Percentiles rank a stretch among this genome's conserved stretches.
Conservation (phyloP, 371 early-diverging fungal species). For the Mucor circinelloides region DNA sequence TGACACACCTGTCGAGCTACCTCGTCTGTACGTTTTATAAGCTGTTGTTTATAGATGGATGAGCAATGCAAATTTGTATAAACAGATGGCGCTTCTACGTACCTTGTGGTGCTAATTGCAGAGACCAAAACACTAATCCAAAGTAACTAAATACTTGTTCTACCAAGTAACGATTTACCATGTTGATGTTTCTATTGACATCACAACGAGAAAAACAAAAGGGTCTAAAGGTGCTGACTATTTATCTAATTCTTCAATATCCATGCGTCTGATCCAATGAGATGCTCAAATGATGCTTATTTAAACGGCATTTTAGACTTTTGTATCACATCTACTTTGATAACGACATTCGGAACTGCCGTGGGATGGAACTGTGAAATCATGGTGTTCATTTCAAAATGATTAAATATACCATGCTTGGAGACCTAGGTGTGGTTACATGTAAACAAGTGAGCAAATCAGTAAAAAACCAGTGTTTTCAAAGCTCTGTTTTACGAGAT, state of each 20-base stretch:
- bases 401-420: not conserved
- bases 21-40: constrained; percentile 34
- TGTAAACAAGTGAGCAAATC: not conserved
- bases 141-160: constrained; percentile 57
- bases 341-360: not conserved
- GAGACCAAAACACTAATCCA: constrained; percentile 62
- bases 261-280: not conserved
- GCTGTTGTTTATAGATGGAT: constrained; percentile 10
- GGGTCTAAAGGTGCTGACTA: too few species aligned
- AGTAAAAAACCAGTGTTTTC: not conserved
- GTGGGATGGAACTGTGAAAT: not conserved
- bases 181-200: not conserved
- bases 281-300: not conserved
- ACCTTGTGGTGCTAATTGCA: constrained; percentile 63
- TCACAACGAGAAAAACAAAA: not conserved
- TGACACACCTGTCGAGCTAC: constrained; percentile 54
- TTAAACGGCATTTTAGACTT: not conserved
- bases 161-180: constrained; percentile 14
- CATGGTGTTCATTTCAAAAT: not conserved
- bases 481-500: not conserved
- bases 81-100: not conserved
- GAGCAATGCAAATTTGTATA: not conserved
- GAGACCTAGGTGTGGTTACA: not conserved
- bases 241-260: not conserved
- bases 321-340: not conserved